Evolutionary conservation across 176 grass and related monocot species (phyloP), one percentile per base, ranked within the genome.

Genomic region (Aegilops umbellulata): DNA sequence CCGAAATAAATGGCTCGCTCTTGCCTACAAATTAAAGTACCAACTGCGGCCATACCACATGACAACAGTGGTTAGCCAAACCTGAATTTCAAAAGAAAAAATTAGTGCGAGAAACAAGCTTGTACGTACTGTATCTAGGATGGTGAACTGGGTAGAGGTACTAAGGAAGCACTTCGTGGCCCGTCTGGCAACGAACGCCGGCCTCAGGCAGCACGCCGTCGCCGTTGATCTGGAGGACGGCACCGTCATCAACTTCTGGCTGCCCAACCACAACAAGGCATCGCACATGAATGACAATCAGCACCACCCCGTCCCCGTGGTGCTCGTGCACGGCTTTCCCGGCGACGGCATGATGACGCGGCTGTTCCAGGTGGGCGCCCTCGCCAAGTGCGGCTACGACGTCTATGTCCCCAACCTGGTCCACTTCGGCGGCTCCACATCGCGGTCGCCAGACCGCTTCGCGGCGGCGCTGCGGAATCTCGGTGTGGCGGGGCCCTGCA

Each of bases 341-440:
- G 60, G 79, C 7, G 92, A 94, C 22, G 90, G 89, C 32, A 92
- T 94, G 39, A 23, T 90, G 51, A 90, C 90, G 0, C 92, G 90
- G 87, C 53, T 67, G 27, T 71, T 94, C 36, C 87, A 77, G 79
- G 79, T 87, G 1, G 84, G 65, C 3, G 36, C 35, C 0, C 68
- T 94, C 9, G 41, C 87, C 6, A 70, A 72, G 70, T 38, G 49
- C 38, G 69, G 69, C 74, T 83, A 87, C 78, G 64, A 87, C 34
- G 87, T 94, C 42, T 94, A 92, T 80, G 90, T 94, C 31, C 92
- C 92, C 16, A 90, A 92, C 66, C 79, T 94, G 26, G 67, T 94
- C 65, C 91, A 79, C 74, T 92, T 92, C 85, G 92, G 89, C 6
- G 77, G 87, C 69, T 94, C 89, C 17, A 63, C 77, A 31, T 80